phyloP scores from a whole-genome alignment of 2,329 filamentous ascomycete species.

The Dothidotthia symphoricarpi region DNA sequence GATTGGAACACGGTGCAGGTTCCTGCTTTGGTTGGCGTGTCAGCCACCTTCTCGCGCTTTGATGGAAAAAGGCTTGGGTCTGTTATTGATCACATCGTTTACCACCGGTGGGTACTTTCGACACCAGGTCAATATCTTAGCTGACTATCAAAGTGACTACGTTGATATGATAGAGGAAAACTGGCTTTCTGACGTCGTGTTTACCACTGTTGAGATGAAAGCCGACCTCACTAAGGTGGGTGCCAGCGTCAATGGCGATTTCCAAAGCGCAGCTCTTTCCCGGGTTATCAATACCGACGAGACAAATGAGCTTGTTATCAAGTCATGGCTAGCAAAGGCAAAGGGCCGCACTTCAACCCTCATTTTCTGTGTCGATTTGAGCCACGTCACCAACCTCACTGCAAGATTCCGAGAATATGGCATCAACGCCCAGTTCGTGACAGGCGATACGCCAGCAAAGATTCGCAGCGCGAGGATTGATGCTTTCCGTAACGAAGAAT shows the following conservation, averaged over 20 bases:
- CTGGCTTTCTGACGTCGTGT: constrained; percentile 88
- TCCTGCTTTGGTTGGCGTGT: constrained; percentile 77
- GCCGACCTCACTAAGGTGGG: constrained; percentile 75
- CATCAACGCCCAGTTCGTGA: constrained; percentile 83
- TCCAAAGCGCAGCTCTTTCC: constrained; percentile 74
- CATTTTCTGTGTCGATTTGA: constrained; percentile 89
- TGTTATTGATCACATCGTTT: constrained; percentile 93
- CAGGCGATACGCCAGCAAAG: constrained; percentile 70
- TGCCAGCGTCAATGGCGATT: constrained; percentile 69
- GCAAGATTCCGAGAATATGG: constrained; percentile 72
- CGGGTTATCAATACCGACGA: constrained; percentile 76
- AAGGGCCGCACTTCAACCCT: constrained; percentile 75
- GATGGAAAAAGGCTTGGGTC: constrained; percentile 80
- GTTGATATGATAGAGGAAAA: constrained; percentile 82
- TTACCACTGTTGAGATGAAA: constrained; percentile 84
- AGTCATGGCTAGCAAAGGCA: constrained; percentile 81
- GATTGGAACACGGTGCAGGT: constrained; percentile 30
- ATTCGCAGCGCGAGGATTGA: constrained; percentile 69
- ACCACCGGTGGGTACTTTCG: constrained; percentile 63
- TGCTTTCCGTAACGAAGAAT: constrained; percentile 72
- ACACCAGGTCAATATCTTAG: background rate
- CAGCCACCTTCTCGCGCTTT: constrained; percentile 74
- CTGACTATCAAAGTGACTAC: constrained; percentile 54
- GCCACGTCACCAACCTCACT: constrained; percentile 74
- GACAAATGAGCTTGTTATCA: constrained; percentile 80